Evolutionary conservation across 148 eudicot genomes (phyloP).

Genomic region (Fagopyrum homotropicum): DNA sequence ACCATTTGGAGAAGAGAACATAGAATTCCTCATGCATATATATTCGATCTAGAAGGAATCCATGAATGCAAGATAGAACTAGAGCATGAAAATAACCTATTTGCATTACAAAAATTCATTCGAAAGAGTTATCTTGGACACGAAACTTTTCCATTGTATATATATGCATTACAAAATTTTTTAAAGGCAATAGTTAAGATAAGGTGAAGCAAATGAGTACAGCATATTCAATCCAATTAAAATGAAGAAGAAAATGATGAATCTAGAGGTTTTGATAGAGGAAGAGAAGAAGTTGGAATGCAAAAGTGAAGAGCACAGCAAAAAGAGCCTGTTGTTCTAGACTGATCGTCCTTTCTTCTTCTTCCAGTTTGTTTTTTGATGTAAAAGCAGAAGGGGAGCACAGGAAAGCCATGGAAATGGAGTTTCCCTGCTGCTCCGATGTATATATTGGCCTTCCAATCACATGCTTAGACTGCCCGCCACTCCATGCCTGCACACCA

Average conservation of each 20-base stretch:
- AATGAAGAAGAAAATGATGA: background rate
- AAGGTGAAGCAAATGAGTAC: background rate
- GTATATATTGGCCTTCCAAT: slow-evolving; percentile 71
- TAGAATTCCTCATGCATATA: too few relatives aligned
- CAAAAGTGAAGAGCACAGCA: slow-evolving; percentile 35
- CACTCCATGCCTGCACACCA: slow-evolving; percentile 47
- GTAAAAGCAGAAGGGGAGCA: slow-evolving; percentile 27
- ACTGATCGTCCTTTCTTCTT: slow-evolving; percentile 31
- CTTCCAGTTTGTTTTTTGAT: background rate
- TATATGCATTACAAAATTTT: too few relatives aligned
- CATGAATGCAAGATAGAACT: too few relatives aligned
- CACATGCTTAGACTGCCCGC: slow-evolving; percentile 59
- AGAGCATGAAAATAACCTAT: too few relatives aligned
- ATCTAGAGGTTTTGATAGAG: slow-evolving; percentile 15
- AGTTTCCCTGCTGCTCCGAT: slow-evolving; percentile 20
- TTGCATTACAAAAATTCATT: too few relatives aligned
- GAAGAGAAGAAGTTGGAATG: slow-evolving; percentile 39
- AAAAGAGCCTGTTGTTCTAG: slow-evolving; percentile 50
- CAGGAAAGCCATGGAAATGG: slow-evolving; percentile 61
- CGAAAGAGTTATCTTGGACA: too few relatives aligned
- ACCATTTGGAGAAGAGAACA: too few relatives aligned
- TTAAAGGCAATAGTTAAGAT: too few relatives aligned
- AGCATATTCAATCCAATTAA: background rate
- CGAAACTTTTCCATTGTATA: too few relatives aligned
- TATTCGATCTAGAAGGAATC: too few relatives aligned